Percentiles rank a stretch among this genome's conserved stretches.
These are phyloP conservation scores for Meripilus lineatus DNA, from an alignment of 1,284 basidiomycete species.

Conservation along the genomic window DNA sequence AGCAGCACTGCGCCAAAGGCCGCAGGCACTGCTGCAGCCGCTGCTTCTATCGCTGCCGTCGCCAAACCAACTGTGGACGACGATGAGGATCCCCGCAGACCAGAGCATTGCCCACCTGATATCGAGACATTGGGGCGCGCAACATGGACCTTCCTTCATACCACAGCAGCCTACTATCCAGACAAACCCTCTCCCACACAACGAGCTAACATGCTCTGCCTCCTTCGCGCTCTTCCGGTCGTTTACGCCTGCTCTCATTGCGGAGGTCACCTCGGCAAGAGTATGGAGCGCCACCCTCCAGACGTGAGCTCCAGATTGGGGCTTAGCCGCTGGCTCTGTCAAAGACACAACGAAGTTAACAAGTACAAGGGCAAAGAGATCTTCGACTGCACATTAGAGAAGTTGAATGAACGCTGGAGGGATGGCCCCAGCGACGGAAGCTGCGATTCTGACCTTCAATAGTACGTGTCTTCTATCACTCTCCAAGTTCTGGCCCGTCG, in stretches of 20 bases:
- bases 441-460: no score
- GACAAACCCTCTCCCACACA: slow-evolving; percentile 65
- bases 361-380: slow-evolving; percentile 73
- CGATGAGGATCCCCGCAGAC: no score
- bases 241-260: slow-evolving; percentile 88
- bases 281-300: slow-evolving; percentile 63
- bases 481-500: no score
- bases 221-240: slow-evolving; percentile 72
- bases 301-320: slow-evolving; percentile 65
- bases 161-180: slow-evolving; percentile 93
- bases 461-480: slow-evolving; percentile 1
- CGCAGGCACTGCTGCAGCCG: slow-evolving; percentile 32
- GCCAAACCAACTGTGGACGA: slow-evolving; percentile 30
- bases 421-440: slow-evolving; percentile 84
- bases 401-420: slow-evolving; percentile 83
- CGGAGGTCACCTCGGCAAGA: slow-evolving; percentile 72
- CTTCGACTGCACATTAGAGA: slow-evolving; percentile 71
- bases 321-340: slow-evolving; percentile 84
- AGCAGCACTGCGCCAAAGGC: slow-evolving; percentile 8
- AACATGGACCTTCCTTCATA: slow-evolving; percentile 95
- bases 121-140: slow-evolving; percentile 82
- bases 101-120: slow-evolving; percentile 80
- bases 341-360: slow-evolving; percentile 91
- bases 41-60: slow-evolving; percentile 32
- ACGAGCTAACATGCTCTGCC: slow-evolving; percentile 74